These are phyloP conservation scores for Raffaelea ambrosiae DNA, from an alignment of 2,329 filamentous ascomycete genomes.

Conservation along the genomic window DNA sequence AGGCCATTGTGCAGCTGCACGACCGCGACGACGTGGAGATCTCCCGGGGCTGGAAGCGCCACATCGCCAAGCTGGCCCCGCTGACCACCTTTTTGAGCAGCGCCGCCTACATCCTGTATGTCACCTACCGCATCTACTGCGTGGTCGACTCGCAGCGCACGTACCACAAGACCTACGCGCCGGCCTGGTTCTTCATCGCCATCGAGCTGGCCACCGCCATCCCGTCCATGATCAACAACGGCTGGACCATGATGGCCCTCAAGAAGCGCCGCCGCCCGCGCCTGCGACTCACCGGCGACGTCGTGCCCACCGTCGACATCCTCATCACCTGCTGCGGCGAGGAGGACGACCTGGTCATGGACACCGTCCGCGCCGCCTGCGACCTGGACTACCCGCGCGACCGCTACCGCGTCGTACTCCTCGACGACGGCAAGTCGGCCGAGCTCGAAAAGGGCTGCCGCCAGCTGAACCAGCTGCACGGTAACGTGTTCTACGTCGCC, in stretches of 20 bases:
- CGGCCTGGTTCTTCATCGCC: constrained; percentile 18
- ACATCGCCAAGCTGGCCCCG: constrained; percentile 27
- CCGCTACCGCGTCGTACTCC: constrained; percentile 43
- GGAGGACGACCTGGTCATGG: constrained; percentile 44
- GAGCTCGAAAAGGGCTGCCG: constrained; percentile 27
- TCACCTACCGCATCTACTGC: constrained; percentile 43
- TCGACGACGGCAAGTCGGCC: constrained; percentile 44
- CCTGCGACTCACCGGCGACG: constrained; percentile 38
- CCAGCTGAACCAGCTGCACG: constrained; percentile 30
- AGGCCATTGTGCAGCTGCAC: constrained; percentile 29
- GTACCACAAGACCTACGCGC: constrained; percentile 29
- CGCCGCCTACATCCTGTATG: constrained; percentile 31
- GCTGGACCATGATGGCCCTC: constrained; percentile 15
- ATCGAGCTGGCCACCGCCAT: constrained; percentile 15
- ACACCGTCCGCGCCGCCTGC: constrained; percentile 47
- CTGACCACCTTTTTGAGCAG: constrained; percentile 31
- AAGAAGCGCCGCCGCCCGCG: constrained; percentile 35
- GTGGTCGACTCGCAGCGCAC: constrained; percentile 39
- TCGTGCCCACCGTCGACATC: constrained; percentile 45
- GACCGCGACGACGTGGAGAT: constrained; percentile 34
- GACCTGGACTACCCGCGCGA: constrained; percentile 45
- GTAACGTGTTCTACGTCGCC: constrained; percentile 45
- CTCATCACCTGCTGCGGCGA: constrained; percentile 52
- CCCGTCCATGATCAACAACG: constrained; percentile 14
- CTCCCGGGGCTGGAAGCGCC: constrained; percentile 30